A percentile compares a stretch with the other conserved stretches of the same genome.
Conservation (phyloP, 2,329 filamentous ascomycete genomes). For the Colletotrichum cordylinicola region DNA sequence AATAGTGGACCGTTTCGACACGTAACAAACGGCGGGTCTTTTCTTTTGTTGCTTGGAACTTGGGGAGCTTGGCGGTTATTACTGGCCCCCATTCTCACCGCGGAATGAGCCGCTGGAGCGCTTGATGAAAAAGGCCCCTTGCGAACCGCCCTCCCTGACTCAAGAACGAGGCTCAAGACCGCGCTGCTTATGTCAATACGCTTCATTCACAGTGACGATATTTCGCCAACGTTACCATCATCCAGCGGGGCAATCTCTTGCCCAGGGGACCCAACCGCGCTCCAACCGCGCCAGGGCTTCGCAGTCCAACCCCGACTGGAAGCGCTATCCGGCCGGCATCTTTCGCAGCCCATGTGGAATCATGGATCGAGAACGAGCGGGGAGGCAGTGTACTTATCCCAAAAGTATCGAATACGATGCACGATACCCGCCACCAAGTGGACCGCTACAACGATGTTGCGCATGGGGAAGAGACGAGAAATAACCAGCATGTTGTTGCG, state of each 20-base stretch:
- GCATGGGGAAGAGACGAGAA: not conserved
- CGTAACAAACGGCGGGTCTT: slow-evolving; percentile 10
- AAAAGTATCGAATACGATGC: slow-evolving; percentile 8
- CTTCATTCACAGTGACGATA: not conserved
- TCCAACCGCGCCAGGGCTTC: not conserved
- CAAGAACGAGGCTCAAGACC: not conserved
- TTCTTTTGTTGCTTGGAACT: not conserved
- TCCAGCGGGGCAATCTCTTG: not conserved
- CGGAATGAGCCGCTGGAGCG: not conserved
- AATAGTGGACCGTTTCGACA: slow-evolving; percentile 4
- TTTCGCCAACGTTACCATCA: not conserved
- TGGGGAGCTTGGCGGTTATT: not conserved
- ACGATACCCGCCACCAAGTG: slow-evolving; percentile 18
- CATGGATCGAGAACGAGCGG: not conserved
- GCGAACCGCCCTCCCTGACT: not conserved
- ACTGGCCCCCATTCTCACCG: not conserved
- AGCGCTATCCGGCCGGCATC: slow-evolving; percentile 13
- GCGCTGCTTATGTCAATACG: not conserved
- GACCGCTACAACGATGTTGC: not conserved
- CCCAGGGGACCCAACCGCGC: not conserved
- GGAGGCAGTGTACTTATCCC: not conserved
- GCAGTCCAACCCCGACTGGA: not conserved
- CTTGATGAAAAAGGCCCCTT: not conserved
- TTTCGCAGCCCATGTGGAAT: slow-evolving; percentile 13
- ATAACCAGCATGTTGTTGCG: not conserved